phyloP scores from a whole-genome alignment of 2,329 filamentous ascomycete genomes.

The Mariannaea elegans region DNA sequence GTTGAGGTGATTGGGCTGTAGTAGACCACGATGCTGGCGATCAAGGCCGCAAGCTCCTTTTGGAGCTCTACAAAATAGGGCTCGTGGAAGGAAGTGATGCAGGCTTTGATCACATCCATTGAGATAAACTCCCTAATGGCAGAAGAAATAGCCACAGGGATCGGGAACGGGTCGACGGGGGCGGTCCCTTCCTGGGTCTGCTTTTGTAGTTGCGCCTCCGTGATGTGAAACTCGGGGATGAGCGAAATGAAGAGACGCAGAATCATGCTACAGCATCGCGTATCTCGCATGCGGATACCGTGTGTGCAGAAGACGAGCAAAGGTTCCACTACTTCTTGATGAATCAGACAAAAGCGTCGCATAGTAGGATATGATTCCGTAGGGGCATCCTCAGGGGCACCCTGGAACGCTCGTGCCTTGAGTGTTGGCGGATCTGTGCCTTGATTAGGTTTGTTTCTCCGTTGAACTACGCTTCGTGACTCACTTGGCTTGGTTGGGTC shows the following conservation, averaged over 20 bases:
- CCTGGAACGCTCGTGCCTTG: constrained; percentile 40
- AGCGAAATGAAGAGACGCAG: constrained; percentile 87
- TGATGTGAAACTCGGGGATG: constrained; percentile 81
- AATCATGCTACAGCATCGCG: constrained; percentile 85
- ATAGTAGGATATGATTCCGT: constrained; percentile 65
- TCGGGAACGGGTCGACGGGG: constrained; percentile 53
- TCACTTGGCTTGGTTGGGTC: constrained; percentile 76
- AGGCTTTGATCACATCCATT: constrained; percentile 86
- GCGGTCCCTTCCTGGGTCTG: constrained; percentile 37
- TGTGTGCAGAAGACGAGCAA: constrained; percentile 92
- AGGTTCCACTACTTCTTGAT: constrained; percentile 82
- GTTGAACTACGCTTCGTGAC: constrained; percentile 33
- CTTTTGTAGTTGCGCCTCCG: constrained; percentile 41
- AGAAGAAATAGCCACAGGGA: constrained; percentile 63
- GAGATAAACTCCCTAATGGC: constrained; percentile 91
- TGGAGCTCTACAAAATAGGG: constrained; percentile 97
- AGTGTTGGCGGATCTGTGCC: constrained; percentile 44
- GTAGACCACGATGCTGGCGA: constrained; percentile 83
- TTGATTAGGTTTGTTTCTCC: constrained; percentile 24
- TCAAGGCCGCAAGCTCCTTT: constrained; percentile 87
- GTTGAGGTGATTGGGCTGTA: constrained; percentile 77
- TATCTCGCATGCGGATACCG: constrained; percentile 88
- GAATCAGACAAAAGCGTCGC: constrained; percentile 83
- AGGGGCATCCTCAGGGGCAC: constrained; percentile 35
- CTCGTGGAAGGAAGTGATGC: constrained; percentile 90